phyloP scores from a whole-genome alignment of 345 rosid species.

The Cardamine chenopodiifolia region DNA sequence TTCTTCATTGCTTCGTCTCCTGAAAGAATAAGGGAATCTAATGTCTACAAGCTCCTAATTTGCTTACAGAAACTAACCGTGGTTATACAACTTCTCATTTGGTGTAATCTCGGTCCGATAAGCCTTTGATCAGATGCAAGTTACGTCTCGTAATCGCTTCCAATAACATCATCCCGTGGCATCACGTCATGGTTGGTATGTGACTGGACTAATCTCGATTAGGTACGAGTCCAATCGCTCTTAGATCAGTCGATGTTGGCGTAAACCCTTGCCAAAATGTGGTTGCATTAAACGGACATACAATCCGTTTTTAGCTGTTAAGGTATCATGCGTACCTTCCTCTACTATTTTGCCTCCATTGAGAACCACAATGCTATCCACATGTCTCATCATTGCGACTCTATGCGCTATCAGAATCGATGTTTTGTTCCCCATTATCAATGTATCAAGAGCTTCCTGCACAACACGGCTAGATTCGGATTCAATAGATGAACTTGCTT shows the following conservation, averaged over 20 bases:
- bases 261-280: slow-evolving; percentile 92
- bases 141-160: neutral
- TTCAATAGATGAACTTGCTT: slow-evolving; percentile 95
- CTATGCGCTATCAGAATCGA: slow-evolving; percentile 97
- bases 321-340: slow-evolving; percentile 90
- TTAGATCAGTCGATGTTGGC: slow-evolving; percentile 79
- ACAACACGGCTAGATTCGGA: slow-evolving; percentile 98
- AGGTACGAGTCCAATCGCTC: slow-evolving; percentile 10
- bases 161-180: slow-evolving; percentile 16
- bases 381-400: slow-evolving; percentile 99
- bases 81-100: slow-evolving; percentile 34
- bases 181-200: slow-evolving; percentile 15
- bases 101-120: neutral
- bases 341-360: slow-evolving; percentile 97
- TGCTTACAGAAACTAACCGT: slow-evolving; percentile 43
- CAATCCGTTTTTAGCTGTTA: slow-evolving; percentile 83
- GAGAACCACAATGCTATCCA: slow-evolving; percentile 95
- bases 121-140: slow-evolving; percentile 28
- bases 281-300: slow-evolving; percentile 98
- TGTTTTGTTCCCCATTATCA: slow-evolving; percentile 98
- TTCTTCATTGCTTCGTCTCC: slow-evolving; percentile 51
- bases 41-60: slow-evolving; percentile 42
- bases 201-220: slow-evolving; percentile 15
- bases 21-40: slow-evolving; percentile 66
- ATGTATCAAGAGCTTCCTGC: slow-evolving; percentile 96